A percentile compares a stretch with the other conserved stretches of the same genome.
Conservation (phyloP, 331 rosid genomes). For the Erythrophleum ivorense region DNA sequence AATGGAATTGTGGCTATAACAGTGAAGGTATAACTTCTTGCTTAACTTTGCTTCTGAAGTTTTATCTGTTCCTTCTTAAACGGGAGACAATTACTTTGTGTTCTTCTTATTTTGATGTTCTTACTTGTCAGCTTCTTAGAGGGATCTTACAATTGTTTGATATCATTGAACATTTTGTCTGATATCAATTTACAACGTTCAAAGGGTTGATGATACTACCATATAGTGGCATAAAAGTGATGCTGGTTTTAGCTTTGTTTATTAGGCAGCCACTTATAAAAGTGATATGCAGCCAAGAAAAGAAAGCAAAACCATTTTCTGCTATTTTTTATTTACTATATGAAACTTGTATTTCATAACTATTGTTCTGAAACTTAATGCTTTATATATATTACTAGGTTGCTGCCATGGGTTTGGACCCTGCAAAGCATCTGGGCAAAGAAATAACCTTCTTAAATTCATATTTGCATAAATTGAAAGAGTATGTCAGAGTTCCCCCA, state of each 20-base stretch:
- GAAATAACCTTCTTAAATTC: constrained; percentile 71
- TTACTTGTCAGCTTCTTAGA: constrained; percentile 9
- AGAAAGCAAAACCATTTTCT: constrained; percentile 33
- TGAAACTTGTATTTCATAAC: constrained; percentile 33
- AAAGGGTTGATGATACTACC: constrained; percentile 35
- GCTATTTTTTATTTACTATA: constrained; percentile 18
- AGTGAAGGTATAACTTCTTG: constrained; percentile 71
- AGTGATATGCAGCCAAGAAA: constrained; percentile 19
- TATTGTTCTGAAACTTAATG: constrained; percentile 41
- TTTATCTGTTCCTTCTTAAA: constrained; percentile 25
- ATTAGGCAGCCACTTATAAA: constrained; percentile 13
- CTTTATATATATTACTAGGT: constrained; percentile 63
- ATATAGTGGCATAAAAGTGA: constrained; percentile 24
- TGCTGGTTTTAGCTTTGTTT: constrained; percentile 16
- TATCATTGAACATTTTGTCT: constrained; percentile 14
- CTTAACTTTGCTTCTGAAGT: constrained; percentile 32
- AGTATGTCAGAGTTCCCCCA: constrained; percentile 51
- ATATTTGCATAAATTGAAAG: constrained; percentile 84
- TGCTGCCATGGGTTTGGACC: constrained; percentile 96
- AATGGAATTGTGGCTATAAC: constrained; percentile 83
- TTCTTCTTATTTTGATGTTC: constrained; percentile 28
- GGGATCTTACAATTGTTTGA: constrained; percentile 23
- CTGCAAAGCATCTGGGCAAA: constrained; percentile 92
- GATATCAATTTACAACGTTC: constrained; percentile 30
- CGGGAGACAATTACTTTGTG: not conserved